These are phyloP conservation scores for Pyrenophora teres DNA, from an alignment of 2,329 filamentous ascomycete species.

Conservation along the genomic window DNA sequence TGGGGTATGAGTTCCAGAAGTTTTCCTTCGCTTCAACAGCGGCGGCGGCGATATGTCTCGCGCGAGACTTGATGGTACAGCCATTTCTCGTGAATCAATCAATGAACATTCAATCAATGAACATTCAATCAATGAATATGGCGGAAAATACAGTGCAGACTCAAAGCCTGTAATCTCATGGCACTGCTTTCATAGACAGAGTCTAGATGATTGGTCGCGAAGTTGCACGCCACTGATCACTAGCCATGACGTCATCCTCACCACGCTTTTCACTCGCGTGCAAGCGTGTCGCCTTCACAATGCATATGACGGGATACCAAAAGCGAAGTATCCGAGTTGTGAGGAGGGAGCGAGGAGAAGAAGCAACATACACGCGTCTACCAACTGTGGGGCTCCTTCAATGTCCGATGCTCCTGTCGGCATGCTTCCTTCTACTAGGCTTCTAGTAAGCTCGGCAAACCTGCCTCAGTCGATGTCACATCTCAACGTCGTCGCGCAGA, in stretches of 20 bases:
- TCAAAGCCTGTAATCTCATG: no score
- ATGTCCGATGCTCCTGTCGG: neutral
- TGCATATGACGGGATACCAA: conserved; percentile 12
- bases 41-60: conserved; percentile 33
- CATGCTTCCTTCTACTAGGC: conserved; percentile 1
- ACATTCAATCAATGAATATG: no score
- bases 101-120: no score
- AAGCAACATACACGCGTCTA: conserved; percentile 17
- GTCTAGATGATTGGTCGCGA: neutral
- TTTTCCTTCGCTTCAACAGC: conserved; percentile 20
- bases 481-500: conserved; percentile 7
- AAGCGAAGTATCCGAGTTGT: conserved; percentile 11
- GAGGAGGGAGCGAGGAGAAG: conserved; percentile 14
- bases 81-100: conserved; percentile 8
- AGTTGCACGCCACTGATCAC: neutral
- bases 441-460: conserved; percentile 20
- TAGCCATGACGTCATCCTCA: neutral
- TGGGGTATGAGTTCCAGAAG: neutral
- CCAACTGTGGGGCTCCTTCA: conserved; percentile 17
- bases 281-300: no score
- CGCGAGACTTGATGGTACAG: conserved; percentile 21
- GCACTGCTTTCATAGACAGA: no score
- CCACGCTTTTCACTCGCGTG: no score
- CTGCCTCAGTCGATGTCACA: conserved; percentile 12
- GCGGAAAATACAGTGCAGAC: no score